Conservation (phyloP, 192 early-diverging fungal genomes). For the Rhizophagus clarus region DNA sequence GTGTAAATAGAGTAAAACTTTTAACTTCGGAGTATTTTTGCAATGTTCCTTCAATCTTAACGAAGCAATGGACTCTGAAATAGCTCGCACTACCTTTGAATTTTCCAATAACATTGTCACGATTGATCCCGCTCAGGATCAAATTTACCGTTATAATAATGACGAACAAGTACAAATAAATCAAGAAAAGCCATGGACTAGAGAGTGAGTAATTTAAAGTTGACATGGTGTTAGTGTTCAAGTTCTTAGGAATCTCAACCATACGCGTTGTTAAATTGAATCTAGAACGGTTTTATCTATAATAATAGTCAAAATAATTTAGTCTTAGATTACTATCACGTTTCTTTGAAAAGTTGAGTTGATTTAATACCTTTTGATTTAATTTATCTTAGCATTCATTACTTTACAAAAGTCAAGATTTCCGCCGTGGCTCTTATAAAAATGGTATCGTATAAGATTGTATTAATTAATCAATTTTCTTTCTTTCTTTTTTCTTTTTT, state of each 20-base stretch:
- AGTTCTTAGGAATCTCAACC: not conserved
- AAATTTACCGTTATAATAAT: constrained; percentile 81
- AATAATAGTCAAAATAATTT: not conserved
- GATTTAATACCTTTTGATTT: not conserved
- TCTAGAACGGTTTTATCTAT: not conserved
- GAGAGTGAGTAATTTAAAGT: constrained; percentile 58
- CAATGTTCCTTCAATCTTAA: not conserved
- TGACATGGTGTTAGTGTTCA: not conserved
- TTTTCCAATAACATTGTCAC: constrained; percentile 79
- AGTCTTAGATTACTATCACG: too few relatives aligned
- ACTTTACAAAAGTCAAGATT: constrained; percentile 87
- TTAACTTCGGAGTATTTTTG: too few relatives aligned
- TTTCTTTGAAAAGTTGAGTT: not conserved
- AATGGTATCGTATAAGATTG: constrained; percentile 66
- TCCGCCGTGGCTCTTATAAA: constrained; percentile 97
- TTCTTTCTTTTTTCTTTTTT: not conserved
- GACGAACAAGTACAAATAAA: constrained; percentile 63
- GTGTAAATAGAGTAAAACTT: too few relatives aligned
- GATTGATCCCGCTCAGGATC: constrained; percentile 67
- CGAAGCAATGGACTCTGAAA: constrained; percentile 47
- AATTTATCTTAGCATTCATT: constrained; percentile 62
- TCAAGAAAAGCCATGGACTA: constrained; percentile 79
- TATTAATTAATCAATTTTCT: too few relatives aligned
- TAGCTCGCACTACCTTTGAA: constrained; percentile 60
- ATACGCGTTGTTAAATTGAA: not conserved